Percentiles rank a stretch among this genome's conserved stretches.
These are phyloP conservation scores for Bauhinia variegata DNA, from an alignment of 306 rosid genomes.

Conservation along the genomic window DNA sequence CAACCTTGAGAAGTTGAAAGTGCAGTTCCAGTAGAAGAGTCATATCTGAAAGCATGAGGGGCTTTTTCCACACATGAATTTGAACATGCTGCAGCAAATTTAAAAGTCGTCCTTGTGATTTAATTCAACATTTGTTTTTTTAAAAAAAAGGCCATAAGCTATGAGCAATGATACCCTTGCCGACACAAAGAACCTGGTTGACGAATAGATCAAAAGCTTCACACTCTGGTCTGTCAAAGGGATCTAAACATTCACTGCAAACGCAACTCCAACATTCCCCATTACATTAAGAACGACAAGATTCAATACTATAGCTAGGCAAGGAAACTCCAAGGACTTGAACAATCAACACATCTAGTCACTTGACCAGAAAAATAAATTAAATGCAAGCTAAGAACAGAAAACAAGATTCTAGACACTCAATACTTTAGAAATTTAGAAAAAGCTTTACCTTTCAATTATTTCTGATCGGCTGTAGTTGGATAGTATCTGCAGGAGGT, in stretches of 20 bases:
- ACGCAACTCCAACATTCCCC: conserved; percentile 31
- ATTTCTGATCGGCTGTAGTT: conserved; percentile 64
- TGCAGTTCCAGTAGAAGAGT: conserved; percentile 74
- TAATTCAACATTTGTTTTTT: not conserved
- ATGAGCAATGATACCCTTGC: conserved; percentile 60
- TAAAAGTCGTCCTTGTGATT: conserved; percentile 1
- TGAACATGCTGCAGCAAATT: conserved; percentile 67
- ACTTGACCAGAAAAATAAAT: not conserved
- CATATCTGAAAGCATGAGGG: conserved; percentile 77
- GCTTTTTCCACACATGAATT: conserved; percentile 81
- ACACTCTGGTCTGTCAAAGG: conserved; percentile 86
- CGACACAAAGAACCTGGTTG: conserved; percentile 74
- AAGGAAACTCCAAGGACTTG: not conserved
- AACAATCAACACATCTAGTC: not conserved
- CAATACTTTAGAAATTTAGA: not conserved
- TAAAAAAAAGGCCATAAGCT: not conserved
- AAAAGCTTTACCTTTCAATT: conserved; percentile 66
- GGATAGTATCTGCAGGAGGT: conserved; percentile 68
- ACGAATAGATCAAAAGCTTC: conserved; percentile 89
- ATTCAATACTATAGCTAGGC: not conserved
- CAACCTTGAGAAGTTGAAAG: conserved; percentile 82
- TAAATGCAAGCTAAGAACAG: not conserved
- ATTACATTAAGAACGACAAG: not conserved
- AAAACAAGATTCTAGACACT: not conserved
- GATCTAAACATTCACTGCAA: conserved; percentile 87